Conservation (phyloP, 202 grass and related monocot genomes). For the Zoysia matrella region DNA sequence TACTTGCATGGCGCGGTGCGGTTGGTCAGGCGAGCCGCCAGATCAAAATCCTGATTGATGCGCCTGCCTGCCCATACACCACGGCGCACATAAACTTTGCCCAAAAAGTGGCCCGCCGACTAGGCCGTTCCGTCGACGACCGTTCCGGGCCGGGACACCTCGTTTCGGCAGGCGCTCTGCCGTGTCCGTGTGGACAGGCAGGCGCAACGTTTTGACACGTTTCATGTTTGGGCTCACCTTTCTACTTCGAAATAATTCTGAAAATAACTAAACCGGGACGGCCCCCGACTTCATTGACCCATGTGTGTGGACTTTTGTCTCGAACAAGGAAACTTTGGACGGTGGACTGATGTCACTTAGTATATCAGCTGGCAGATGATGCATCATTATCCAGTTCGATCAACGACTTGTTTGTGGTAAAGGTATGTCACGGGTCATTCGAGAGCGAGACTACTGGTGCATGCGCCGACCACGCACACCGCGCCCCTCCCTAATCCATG, state of each 20-base stretch:
- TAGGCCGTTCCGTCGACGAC: not conserved
- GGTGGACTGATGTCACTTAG: not conserved
- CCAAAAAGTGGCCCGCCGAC: conserved; percentile 1
- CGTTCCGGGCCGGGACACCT: no score
- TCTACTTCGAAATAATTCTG: no score
- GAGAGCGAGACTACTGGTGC: not conserved
- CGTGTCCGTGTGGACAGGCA: no score
- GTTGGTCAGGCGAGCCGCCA: conserved; percentile 26
- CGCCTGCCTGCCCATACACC: conserved; percentile 26
- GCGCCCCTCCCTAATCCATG: not conserved
- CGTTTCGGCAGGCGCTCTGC: no score
- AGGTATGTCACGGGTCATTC: not conserved
- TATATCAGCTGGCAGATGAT: not conserved
- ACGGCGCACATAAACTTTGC: conserved; percentile 38
- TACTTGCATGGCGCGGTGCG: not conserved
- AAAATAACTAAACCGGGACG: not conserved
- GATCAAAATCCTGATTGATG: conserved; percentile 19
- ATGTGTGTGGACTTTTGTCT: not conserved
- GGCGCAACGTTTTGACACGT: no score
- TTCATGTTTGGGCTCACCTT: no score
- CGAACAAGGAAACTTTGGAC: not conserved
- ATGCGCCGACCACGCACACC: not conserved
- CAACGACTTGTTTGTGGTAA: not conserved
- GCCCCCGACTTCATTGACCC: not conserved
- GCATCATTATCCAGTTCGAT: not conserved